Conservation (phyloP, 331 rosid species). For the Pyracantha coccinea region DNA sequence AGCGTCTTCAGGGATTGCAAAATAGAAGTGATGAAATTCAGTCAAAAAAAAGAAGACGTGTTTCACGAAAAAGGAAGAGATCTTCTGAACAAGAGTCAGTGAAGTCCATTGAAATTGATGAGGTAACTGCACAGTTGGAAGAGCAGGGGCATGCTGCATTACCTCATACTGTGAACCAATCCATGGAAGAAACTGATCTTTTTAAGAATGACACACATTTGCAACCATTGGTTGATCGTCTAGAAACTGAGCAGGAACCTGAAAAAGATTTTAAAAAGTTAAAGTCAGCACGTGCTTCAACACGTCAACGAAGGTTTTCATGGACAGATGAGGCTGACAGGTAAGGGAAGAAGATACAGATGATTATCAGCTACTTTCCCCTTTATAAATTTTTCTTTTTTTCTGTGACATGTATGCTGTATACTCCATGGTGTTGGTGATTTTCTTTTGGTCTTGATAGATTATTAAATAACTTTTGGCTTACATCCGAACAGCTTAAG, state of each 20-base stretch:
- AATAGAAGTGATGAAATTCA: slow-evolving; percentile 28
- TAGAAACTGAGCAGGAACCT: slow-evolving; percentile 27
- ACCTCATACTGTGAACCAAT: slow-evolving; percentile 21
- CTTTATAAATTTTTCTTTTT: background rate
- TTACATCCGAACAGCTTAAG: background rate
- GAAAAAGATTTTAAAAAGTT: slow-evolving; percentile 33
- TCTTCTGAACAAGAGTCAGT: slow-evolving; percentile 32
- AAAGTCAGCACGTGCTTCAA: slow-evolving; percentile 50
- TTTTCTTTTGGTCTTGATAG: background rate
- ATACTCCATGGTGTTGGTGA: background rate
- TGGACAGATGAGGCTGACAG: slow-evolving; percentile 96
- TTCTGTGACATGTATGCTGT: background rate
- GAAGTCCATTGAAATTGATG: slow-evolving; percentile 40
- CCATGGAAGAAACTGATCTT: slow-evolving; percentile 28
- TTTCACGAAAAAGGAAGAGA: slow-evolving; percentile 25
- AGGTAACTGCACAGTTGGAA: slow-evolving; percentile 26
- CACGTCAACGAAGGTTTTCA: slow-evolving; percentile 62
- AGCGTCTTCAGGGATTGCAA: slow-evolving; percentile 34
- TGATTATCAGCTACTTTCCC: background rate
- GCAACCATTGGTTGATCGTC: slow-evolving; percentile 34
- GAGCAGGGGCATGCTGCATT: slow-evolving; percentile 11
- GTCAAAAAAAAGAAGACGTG: slow-evolving; percentile 17
- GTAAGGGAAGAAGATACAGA: slow-evolving; percentile 28
- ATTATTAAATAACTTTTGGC: background rate
- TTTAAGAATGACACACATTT: slow-evolving; percentile 24